A percentile compares a stretch with the other conserved stretches of the same genome.
Evolutionary conservation across 73 alveolate species (phyloP).

Genomic region (Blepharisma japonicum): DNA sequence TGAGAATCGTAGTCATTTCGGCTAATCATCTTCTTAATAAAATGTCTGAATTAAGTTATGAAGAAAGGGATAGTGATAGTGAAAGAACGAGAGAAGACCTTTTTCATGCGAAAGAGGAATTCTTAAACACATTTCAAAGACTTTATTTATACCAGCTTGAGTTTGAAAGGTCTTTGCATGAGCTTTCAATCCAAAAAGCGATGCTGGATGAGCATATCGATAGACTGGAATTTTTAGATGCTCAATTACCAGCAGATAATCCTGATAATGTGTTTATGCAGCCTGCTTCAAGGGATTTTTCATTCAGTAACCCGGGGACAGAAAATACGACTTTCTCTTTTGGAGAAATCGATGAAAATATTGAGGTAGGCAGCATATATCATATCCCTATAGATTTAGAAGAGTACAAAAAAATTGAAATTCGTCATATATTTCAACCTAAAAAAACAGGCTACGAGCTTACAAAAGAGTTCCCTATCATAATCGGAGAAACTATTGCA

Average conservation of each 20-base stretch:
- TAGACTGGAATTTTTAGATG: not conserved
- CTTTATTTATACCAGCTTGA: constrained; percentile 3
- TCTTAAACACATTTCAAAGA: not conserved
- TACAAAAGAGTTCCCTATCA: constrained; percentile 30
- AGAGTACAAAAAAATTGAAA: not conserved
- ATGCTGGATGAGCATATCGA: not conserved
- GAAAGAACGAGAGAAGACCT: not conserved
- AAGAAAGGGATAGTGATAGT: constrained; percentile 15
- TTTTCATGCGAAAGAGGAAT: not conserved
- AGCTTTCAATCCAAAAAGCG: not conserved
- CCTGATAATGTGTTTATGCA: not conserved
- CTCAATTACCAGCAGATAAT: not conserved
- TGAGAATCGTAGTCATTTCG: constrained; percentile 21
- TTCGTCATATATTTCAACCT: not conserved
- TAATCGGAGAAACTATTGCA: constrained; percentile 29
- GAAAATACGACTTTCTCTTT: constrained; percentile 2
- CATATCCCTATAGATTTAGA: not conserved
- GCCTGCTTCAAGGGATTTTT: not conserved
- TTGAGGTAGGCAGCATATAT: not conserved
- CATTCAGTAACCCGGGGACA: constrained; percentile 8
- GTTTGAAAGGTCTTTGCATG: not conserved
- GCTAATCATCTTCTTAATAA: not conserved
- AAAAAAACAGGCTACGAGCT: constrained; percentile 17
- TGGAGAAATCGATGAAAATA: constrained; percentile 23
- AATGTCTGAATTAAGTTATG: not conserved